Base-by-base conservation (phyloP, 2,329 filamentous ascomycete genomes). In the Chaetothyriales sp. region DNA sequence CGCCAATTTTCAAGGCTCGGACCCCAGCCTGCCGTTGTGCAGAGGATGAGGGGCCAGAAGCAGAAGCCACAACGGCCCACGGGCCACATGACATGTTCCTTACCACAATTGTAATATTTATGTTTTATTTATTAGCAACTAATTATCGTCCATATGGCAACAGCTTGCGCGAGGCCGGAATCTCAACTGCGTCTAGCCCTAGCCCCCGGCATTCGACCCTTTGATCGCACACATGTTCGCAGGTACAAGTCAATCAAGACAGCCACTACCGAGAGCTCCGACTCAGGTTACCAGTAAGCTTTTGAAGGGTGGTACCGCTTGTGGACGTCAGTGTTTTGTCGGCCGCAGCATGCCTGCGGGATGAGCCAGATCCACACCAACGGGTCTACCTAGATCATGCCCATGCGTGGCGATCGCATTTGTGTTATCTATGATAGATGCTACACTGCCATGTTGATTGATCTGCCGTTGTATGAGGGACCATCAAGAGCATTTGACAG, bases 261-360 rank as follows among this genome's bases (percentile, higher is more conserved):
- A 9, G 19, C 19, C 7, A 13, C 18, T 1, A 47, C 18, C 5
- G 18, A 25, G 19, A 10, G 8, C 22, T 2, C 4, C 18, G n/a
- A 18, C 46, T 10, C 4, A 10, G 8, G 95, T 58, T 95, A 87
- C 87, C 86, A 90, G 61, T 84, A 95, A 44, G 92, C 92, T 66
- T 88, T 87, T 60, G 86, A 82, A n/a, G 88, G 85, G 56, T 86
- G 82, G 53, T 95, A 78, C 25, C 89, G 73, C 65, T 79, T 79
- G 53, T 98, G 75, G 2, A 85, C 81, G 62, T 97, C 92, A 63
- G 97, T 95, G 59, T 82, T 88, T 54, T 92, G 76, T 54, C 90
- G 81, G 55, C 92, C 92, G 69, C 97, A 92, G 4, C 89, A 95
- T 9, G 89, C 94, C 62, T 86, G 78, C 20, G 97, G 77, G 61